phyloP scores from a whole-genome alignment of 1,139 yeast species.

The Taphrina wiesneri region DNA sequence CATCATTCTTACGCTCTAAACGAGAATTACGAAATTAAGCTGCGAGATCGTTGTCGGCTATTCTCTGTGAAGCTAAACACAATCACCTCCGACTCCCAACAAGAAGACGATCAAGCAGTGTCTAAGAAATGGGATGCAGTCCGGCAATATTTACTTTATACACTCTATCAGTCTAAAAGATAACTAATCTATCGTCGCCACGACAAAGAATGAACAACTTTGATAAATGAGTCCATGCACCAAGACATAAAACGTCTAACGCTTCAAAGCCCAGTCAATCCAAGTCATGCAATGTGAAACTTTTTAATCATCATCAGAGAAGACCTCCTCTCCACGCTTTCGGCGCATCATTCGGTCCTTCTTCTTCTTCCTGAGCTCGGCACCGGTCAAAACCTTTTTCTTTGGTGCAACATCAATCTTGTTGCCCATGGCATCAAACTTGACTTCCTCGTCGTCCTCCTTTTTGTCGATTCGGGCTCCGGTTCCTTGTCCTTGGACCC shows the following conservation, averaged over 20 bases:
- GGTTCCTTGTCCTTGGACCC: conserved; percentile 99
- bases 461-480: conserved; percentile 93
- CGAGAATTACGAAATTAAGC: neutral
- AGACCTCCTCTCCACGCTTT: conserved; percentile 54
- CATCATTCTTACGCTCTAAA: neutral
- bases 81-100: too few relatives aligned
- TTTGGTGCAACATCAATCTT: conserved; percentile 94
- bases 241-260: neutral
- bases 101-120: too few relatives aligned
- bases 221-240: neutral
- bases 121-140: neutral
- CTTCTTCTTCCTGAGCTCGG: conserved; percentile 99
- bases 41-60: too few relatives aligned
- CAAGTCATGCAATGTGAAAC: neutral
- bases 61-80: too few relatives aligned
- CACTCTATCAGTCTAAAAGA: neutral
- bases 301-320: conserved; percentile 14
- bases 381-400: conserved; percentile 96
- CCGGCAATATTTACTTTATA: conserved; percentile 2
- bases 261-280: neutral
- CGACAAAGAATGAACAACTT: neutral
- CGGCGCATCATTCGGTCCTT: conserved; percentile 99
- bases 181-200: neutral
- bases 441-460: conserved; percentile 93
- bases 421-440: conserved; percentile 99